These are phyloP conservation scores for Entomortierella parvispora DNA, from an alignment of 192 early-diverging fungal species.

Conservation along the genomic window DNA sequence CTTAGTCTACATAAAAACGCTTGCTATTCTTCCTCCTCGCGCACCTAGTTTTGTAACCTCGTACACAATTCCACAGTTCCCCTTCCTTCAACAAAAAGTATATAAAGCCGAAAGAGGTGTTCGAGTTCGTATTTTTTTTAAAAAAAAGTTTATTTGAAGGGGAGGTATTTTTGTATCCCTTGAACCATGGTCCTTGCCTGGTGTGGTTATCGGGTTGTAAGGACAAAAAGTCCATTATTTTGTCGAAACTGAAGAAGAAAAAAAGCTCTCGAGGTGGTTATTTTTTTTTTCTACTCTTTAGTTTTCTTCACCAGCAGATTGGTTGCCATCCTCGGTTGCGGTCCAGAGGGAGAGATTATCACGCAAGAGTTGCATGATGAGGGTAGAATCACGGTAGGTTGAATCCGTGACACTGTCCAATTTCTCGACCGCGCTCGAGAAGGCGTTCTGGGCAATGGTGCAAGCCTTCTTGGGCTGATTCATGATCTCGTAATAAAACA, in stretches of 20 bases:
- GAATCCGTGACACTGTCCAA: constrained; percentile 93
- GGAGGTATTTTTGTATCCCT: no score
- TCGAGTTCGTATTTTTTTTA: no score
- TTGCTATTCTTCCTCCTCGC: no score
- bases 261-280: background rate
- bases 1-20: no score
- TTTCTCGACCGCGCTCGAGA: constrained; percentile 96
- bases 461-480: constrained; percentile 95
- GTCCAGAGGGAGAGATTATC: constrained; percentile 99
- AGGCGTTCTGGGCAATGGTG: constrained; percentile 91
- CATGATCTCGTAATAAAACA: constrained; percentile 98
- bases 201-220: no score
- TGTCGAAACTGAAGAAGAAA: no score
- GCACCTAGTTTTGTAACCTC: no score
- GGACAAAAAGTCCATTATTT: background rate
- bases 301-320: background rate
- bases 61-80: no score
- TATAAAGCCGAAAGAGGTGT: no score
- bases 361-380: constrained; percentile 98
- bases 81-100: no score
- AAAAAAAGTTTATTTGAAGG: no score
- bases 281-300: constrained; percentile 1
- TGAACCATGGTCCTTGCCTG: no score
- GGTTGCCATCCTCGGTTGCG: constrained; percentile 75
- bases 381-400: constrained; percentile 96